Percentiles rank a stretch among this genome's conserved stretches.
Conservation (phyloP, 2,329 filamentous ascomycete species). For the Emmonsiellopsis sp. region DNA sequence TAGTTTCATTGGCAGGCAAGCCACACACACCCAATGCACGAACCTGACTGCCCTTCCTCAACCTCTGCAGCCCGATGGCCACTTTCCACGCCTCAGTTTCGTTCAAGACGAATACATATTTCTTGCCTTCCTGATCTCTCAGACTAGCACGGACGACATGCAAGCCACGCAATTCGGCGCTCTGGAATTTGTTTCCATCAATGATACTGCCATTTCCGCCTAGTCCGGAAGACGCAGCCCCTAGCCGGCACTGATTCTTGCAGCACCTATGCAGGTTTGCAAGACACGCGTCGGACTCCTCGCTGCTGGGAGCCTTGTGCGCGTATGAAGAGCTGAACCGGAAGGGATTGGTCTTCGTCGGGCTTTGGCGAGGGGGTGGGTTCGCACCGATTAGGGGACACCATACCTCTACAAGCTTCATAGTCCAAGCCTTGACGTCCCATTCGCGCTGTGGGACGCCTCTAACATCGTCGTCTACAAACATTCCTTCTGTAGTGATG, state of each 20-base stretch:
- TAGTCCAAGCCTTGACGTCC: constrained; percentile 97
- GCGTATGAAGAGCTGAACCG: constrained; percentile 41
- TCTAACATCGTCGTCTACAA: constrained; percentile 92
- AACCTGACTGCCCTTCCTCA: constrained; percentile 49
- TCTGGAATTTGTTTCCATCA: constrained; percentile 23
- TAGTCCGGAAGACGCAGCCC: constrained; percentile 26
- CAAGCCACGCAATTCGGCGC: constrained; percentile 36
- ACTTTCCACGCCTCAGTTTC: constrained; percentile 56
- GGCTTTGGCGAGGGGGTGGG: constrained; percentile 21
- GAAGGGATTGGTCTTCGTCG: constrained; percentile 24
- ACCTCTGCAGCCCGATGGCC: constrained; percentile 47
- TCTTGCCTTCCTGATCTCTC: constrained; percentile 52
- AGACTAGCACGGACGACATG: constrained; percentile 51
- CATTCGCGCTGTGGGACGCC: constrained; percentile 91
- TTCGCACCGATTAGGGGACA: constrained; percentile 53
- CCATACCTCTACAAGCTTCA: constrained; percentile 87
- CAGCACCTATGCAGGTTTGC: constrained; percentile 55
- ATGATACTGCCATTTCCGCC: constrained; percentile 20
- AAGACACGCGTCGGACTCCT: constrained; percentile 59
- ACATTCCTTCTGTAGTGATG: constrained; percentile 87
- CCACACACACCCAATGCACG: constrained; percentile 45
- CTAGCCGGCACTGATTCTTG: constrained; percentile 53
- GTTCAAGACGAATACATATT: constrained; percentile 53
- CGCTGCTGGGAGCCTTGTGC: constrained; percentile 47
- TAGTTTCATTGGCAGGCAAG: constrained; percentile 39